These are phyloP conservation scores for Xerocomellus chrysenteron DNA, from an alignment of 768 basidiomycete genomes.

Conservation along the genomic window DNA sequence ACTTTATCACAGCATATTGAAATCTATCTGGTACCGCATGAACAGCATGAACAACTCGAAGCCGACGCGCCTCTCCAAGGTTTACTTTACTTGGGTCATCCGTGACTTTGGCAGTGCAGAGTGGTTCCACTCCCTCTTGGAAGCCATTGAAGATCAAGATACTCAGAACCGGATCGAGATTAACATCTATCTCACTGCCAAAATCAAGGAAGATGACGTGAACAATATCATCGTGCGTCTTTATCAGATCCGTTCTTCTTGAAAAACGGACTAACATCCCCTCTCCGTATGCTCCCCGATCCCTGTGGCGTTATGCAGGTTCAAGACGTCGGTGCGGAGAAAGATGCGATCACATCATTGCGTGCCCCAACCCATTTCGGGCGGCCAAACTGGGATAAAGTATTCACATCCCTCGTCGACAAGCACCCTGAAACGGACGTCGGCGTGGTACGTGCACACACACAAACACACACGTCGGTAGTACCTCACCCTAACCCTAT, in stretches of 20 bases:
- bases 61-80: slow-evolving; percentile 83
- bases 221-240: slow-evolving; percentile 80
- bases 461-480: neutral
- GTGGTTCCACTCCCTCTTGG: slow-evolving; percentile 92
- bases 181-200: slow-evolving; percentile 90
- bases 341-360: slow-evolving; percentile 86
- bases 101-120: slow-evolving; percentile 87
- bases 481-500: neutral
- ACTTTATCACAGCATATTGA: slow-evolving; percentile 59
- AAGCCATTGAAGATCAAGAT: slow-evolving; percentile 94
- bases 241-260: neutral
- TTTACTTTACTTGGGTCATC: slow-evolving; percentile 95
- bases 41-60: slow-evolving; percentile 76
- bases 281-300: neutral
- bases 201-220: slow-evolving; percentile 89
- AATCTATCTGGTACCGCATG: slow-evolving; percentile 96
- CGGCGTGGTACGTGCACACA: slow-evolving; percentile 59
- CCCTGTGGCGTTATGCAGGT: slow-evolving; percentile 39
- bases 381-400: slow-evolving; percentile 81
- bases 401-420: slow-evolving; percentile 69
- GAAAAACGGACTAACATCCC: slow-evolving; percentile 1
- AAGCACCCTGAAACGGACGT: slow-evolving; percentile 89
- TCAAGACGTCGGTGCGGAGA: slow-evolving; percentile 90
- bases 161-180: slow-evolving; percentile 84
- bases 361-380: slow-evolving; percentile 93